These are phyloP conservation scores for Purpureocillium takamizusanense DNA, from an alignment of 2,329 filamentous ascomycete species.

Conservation along the genomic window DNA sequence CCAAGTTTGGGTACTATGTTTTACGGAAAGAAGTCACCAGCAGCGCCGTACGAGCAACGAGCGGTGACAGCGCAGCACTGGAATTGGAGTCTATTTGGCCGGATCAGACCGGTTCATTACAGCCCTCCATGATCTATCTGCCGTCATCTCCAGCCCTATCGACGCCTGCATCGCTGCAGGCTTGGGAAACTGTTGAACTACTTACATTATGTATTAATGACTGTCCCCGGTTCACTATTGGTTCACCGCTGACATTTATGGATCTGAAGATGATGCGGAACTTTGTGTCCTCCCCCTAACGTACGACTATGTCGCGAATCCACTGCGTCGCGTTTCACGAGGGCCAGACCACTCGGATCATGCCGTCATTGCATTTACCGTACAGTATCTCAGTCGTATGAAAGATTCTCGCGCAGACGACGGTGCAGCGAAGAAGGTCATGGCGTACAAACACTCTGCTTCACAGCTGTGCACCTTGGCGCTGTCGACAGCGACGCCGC, in stretches of 20 bases:
- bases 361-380: constrained; percentile 3
- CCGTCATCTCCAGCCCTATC: neutral
- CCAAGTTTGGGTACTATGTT: no score
- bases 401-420: neutral
- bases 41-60: no score
- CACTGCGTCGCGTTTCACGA: constrained; percentile 3
- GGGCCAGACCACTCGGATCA: constrained; percentile 1
- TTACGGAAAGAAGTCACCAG: no score
- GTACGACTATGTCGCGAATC: constrained; percentile 3
- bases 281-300: constrained; percentile 4
- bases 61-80: neutral
- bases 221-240: no score
- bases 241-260: neutral
- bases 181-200: neutral
- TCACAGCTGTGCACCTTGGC: constrained; percentile 1
- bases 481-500: neutral
- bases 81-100: neutral
- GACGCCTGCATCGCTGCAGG: neutral
- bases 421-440: neutral
- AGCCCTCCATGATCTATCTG: neutral
- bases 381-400: constrained; percentile 3
- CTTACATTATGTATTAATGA: constrained; percentile 3
- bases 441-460: constrained; percentile 3
- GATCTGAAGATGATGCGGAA: constrained; percentile 2
- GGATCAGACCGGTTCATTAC: neutral